phyloP scores from a whole-genome alignment of 805 yeast genomes.

The Candida dajiaensis region DNA sequence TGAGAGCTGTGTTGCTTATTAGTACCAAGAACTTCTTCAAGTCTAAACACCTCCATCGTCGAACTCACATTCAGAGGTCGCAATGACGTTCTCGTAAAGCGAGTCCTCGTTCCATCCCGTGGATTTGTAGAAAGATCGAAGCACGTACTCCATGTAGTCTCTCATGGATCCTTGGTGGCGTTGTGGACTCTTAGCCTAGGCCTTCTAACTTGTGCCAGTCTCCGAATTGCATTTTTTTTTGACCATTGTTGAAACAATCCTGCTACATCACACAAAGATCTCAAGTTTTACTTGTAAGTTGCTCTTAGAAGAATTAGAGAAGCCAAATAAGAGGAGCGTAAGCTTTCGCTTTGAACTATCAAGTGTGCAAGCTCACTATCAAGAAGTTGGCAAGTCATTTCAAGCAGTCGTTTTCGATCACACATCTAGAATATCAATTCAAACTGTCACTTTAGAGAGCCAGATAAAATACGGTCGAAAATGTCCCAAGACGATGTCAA shows the following conservation, averaged over 20 bases:
- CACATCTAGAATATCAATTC: neutral
- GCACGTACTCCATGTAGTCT: constrained; percentile 82
- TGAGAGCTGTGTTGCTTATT: constrained; percentile 31
- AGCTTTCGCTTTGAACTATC: neutral
- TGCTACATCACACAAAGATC: neutral
- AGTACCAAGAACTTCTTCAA: neutral
- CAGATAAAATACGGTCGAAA: neutral
- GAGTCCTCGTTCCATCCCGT: constrained; percentile 80
- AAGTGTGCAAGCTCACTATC: neutral
- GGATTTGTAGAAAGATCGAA: constrained; percentile 59
- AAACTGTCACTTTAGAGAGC: neutral
- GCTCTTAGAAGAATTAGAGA: neutral
- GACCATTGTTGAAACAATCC: neutral
- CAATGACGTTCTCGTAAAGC: constrained; percentile 67
- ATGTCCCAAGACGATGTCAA: neutral
- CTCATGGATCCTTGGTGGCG: constrained; percentile 11
- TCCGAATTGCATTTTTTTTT: neutral
- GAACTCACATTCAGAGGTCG: constrained; percentile 45
- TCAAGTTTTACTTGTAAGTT: no score
- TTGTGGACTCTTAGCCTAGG: neutral
- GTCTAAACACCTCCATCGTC: no score
- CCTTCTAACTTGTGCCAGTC: no score
- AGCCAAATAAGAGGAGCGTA: neutral
- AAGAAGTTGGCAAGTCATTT: no score
- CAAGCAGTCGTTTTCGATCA: neutral